These are phyloP conservation scores for Sphagnum tenellum DNA, from an alignment of 225 moss, liverwort and hornwort species.

Conservation along the genomic window DNA sequence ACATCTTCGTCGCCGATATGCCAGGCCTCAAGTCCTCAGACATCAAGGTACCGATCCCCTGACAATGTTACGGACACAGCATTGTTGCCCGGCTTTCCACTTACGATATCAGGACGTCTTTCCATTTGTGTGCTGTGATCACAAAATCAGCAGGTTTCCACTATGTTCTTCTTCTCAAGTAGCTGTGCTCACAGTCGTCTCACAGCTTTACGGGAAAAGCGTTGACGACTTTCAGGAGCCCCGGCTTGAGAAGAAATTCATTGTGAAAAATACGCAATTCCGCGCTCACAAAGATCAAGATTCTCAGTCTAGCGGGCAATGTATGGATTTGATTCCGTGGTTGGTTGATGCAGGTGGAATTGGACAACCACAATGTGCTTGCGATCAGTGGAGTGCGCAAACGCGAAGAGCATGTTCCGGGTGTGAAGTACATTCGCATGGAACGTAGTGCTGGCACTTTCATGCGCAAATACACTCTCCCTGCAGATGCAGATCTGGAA, in stretches of 20 bases:
- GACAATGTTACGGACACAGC: no score
- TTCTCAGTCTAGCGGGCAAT: no score
- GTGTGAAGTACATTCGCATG: slow-evolving; percentile 23
- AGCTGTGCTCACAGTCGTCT: not conserved
- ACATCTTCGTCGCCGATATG: slow-evolving; percentile 33
- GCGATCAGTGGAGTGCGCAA: slow-evolving; percentile 22
- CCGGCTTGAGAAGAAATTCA: no score
- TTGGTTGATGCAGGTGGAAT: slow-evolving; percentile 20
- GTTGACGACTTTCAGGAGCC: not conserved
- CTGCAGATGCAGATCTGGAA: slow-evolving; percentile 23
- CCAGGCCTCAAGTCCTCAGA: slow-evolving; percentile 25
- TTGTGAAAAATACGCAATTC: no score
- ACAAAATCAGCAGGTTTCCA: no score
- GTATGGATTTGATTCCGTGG: no score
- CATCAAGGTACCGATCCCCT: slow-evolving; percentile 19
- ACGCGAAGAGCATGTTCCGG: slow-evolving; percentile 7
- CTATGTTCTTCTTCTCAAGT: no score
- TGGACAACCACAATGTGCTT: slow-evolving; percentile 50
- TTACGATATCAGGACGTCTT: no score
- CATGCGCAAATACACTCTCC: slow-evolving; percentile 32
- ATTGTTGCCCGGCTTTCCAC: no score
- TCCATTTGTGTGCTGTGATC: no score
- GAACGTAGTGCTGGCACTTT: slow-evolving; percentile 33
- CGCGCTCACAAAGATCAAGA: no score
- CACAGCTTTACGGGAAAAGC: not conserved